Evolutionary conservation across 306 rosid species (phyloP), one percentile per base, ranked within the genome.

Genomic region (Fragaria iinumae): DNA sequence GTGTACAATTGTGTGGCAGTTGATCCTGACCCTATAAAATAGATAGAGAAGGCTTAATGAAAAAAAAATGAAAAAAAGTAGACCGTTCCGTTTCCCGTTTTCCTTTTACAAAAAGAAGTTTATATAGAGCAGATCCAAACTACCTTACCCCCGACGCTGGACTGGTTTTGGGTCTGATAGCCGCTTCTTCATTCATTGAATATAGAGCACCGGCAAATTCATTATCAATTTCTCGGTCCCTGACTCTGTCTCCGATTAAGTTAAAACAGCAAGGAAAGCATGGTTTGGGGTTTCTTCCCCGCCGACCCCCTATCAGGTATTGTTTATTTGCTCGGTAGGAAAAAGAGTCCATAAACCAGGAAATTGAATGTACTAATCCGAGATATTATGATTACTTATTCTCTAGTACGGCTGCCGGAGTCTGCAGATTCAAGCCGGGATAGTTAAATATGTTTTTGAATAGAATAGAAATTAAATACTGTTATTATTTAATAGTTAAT

Each of bases 251-350:
- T 50, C 39, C 20, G 49, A 11, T 11, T 16, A 34, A 29, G 2
- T 53, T 52, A 17, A 53, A 50, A 5, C 18, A 50, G 21, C 6
- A 29, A 29, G 72, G 66, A 50, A 75, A 90, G 29, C 72, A 94
- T 94, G 98, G 98, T 94, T 64, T 94, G 93, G 94, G 96, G 90
- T 14, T 84, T 94, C 79, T 85, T 89, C 78, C 97, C 98, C 56
- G 80, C 78, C 14, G 96, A 91, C 50, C 89, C 91, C 80, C 89
- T 84, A 71, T 80, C 90, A 45, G 96, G 98, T 89, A 64, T 41
- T 77, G 25, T 14, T 76, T 67, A 38, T n/a, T 34, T 18, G 50
- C 36, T 20, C 56, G 21, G 12, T 21, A 18, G 18, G 43, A 10
- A 44, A n/a, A 4, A 2, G 5, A 14, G 12, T 36, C 48, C 32